Base-by-base conservation (phyloP, 2,329 filamentous ascomycete genomes). In the Fusarium staphyleae region DNA sequence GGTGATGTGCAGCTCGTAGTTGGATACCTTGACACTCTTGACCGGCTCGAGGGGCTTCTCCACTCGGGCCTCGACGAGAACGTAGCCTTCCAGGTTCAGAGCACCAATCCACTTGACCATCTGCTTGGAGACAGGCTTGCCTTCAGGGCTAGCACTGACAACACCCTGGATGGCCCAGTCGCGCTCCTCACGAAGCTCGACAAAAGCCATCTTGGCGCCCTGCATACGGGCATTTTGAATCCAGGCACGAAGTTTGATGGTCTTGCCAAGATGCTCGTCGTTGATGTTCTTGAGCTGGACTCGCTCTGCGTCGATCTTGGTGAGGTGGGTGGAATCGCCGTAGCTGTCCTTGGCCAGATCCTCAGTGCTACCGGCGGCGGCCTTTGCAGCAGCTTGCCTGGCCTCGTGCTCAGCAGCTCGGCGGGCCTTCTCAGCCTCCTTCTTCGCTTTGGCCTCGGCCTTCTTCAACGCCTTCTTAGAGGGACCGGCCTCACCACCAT, bases 31-130 rank as follows among this genome's bases (percentile, higher is more conserved):
- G 52, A 90, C 90, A 69, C 90, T 95, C 77, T 96, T 95, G 72
- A 98, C 89, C 3, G 91, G 89, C 70, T 96, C 91, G 16, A 89
- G 82, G 0, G 93, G 90, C 77, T 89, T 88, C 80, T 92, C 84
- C 46, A 98, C 87, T 26, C 82, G 78, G 62, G 89, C 95, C 69
- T 96, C 90, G 55, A 97, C 87, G 33, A 87, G 78, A 19, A 97
- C 87, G 66, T 89, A 92, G 65, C 88, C 91, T 80, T 97, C 93
- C 37, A 88, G 81, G 69, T 85, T 88, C 63, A 96, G 77, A 35
- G 79, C 82, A 40, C 84, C 85, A 42, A 89, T 86, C 85, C 90
- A 98, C 78, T 98, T 98, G 71, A 97, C 90, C 93, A 98, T 98
- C 75, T 90, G 91, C 72, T 87, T 88, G 57, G 85, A 89, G 30